Percentiles rank a stretch among this genome's conserved stretches.
phyloP scores from a whole-genome alignment of 2,329 filamentous ascomycete species.

The Penicillium sp. region DNA sequence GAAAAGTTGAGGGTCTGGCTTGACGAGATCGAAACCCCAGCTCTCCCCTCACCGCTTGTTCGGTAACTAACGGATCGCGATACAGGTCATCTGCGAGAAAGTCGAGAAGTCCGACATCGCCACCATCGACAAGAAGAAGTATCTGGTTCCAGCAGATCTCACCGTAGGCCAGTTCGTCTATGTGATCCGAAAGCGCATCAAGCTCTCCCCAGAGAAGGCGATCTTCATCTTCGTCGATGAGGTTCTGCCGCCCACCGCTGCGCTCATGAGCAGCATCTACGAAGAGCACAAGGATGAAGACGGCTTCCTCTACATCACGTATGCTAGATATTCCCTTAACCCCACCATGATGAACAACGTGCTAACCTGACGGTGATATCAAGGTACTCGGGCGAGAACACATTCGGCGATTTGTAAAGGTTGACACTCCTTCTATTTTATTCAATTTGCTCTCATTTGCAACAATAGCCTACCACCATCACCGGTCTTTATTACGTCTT shows the following conservation, averaged over 20 bases:
- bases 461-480: background rate
- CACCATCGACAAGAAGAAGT: constrained; percentile 99
- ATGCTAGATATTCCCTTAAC: too few species aligned
- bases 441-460: constrained; percentile 17
- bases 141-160: constrained; percentile 93
- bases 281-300: constrained; percentile 94
- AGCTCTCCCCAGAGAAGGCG: constrained; percentile 98
- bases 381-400: constrained; percentile 98
- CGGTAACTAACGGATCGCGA: constrained; percentile 30
- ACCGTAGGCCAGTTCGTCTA: constrained; percentile 99
- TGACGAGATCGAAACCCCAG: too few species aligned
- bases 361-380: too few species aligned
- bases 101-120: constrained; percentile 99
- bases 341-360: too few species aligned
- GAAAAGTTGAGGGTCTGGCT: too few species aligned
- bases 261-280: constrained; percentile 99
- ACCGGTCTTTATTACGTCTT: background rate
- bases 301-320: constrained; percentile 98
- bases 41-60: constrained; percentile 41
- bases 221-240: constrained; percentile 99
- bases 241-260: constrained; percentile 92
- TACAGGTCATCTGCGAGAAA: constrained; percentile 97
- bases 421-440: constrained; percentile 14
- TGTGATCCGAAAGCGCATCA: constrained; percentile 99
- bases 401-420: constrained; percentile 68